Percentiles rank a stretch among this genome's conserved stretches.
These are phyloP conservation scores for Trichoderma endophyticum DNA, from an alignment of 2,329 filamentous ascomycete species.

Conservation along the genomic window DNA sequence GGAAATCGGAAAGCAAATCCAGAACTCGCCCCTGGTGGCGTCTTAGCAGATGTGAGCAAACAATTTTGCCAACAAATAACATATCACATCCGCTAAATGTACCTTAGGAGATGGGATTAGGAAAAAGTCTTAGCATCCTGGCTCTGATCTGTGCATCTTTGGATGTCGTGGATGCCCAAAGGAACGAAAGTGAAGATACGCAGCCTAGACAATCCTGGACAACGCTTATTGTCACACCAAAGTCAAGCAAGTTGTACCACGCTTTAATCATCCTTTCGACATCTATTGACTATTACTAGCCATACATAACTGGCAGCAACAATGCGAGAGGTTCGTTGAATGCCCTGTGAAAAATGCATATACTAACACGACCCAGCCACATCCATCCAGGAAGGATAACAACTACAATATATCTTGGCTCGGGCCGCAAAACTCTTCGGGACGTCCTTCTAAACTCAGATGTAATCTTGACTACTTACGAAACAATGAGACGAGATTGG, in stretches of 20 bases:
- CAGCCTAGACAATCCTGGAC: slow-evolving; percentile 27
- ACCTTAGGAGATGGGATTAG: slow-evolving; percentile 35
- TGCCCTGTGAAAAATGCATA: not conserved
- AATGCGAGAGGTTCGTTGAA: not conserved
- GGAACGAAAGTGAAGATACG: not conserved
- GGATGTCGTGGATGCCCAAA: slow-evolving; percentile 21
- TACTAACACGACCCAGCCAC: not conserved
- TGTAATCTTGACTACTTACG: slow-evolving; percentile 35
- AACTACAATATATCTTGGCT: not conserved
- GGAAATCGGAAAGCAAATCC: not conserved
- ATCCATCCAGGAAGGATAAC: not conserved
- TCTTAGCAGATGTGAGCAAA: not conserved
- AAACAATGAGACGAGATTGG: slow-evolving; percentile 31
- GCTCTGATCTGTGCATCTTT: slow-evolving; percentile 29
- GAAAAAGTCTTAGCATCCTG: slow-evolving; percentile 32
- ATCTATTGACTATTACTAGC: slow-evolving; percentile 25
- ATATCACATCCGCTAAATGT: not conserved
- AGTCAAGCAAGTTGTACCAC: not conserved
- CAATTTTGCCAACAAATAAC: not conserved
- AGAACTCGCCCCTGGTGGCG: not conserved
- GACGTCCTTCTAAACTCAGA: not conserved
- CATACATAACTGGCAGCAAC: slow-evolving; percentile 29
- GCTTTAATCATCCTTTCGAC: fast-evolving
- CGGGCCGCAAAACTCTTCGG: not conserved
- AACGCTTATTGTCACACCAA: slow-evolving; percentile 17